Base-by-base conservation (phyloP, 192 early-diverging fungal species). In the Podila minutissima region DNA sequence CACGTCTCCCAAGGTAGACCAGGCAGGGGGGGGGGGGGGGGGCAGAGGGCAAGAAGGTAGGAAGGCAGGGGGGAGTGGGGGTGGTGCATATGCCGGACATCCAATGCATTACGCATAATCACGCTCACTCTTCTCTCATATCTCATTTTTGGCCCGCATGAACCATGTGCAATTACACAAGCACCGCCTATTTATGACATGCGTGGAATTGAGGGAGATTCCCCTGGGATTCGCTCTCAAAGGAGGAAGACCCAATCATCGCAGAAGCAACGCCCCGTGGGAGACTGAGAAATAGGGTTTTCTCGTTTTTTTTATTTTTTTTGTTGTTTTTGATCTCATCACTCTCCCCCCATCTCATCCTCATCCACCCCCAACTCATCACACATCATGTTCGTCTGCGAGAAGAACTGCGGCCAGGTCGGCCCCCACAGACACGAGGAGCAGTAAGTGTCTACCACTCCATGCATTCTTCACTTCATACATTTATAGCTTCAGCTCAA, bases 381-480 rank as follows among this genome's bases (percentile, higher is more conserved):
- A 46, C 35, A 32, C 49, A 64, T 29, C 50, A 71, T 63, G 61
- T 63, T 50, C 51, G 26, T 24, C 57, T 81, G 76, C 71, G 38
- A 19, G 58, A 67, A 72, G 33, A 66, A 66, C 50, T 81, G 76
- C 71, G 66, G 59, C 62, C 77, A 81, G 77, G 63, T 69, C 53
- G 77, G 77, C 20, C 51, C 35, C 55, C 77, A 81, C 57, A 81
- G 77, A 69, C 77, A 81, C 62, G 77, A 81, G 67, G 77, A 81
- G 66, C 77, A 81, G 77, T 81, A 81, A 17, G 77, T 73, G 22
- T 17, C 15, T 29, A 19, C 24, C 20, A 9, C 50, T 59, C 26
- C 29, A 58, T 13, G 22, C 13, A 15, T 63, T 53, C 6, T 8
- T 37, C 11, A n/a, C n/a, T n/a, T 62, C 19, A 24, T 24, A 1